Evolutionary conservation across 2,329 filamentous ascomycete genomes (phyloP).

Genomic region (Calonectria pauciramosa): DNA sequence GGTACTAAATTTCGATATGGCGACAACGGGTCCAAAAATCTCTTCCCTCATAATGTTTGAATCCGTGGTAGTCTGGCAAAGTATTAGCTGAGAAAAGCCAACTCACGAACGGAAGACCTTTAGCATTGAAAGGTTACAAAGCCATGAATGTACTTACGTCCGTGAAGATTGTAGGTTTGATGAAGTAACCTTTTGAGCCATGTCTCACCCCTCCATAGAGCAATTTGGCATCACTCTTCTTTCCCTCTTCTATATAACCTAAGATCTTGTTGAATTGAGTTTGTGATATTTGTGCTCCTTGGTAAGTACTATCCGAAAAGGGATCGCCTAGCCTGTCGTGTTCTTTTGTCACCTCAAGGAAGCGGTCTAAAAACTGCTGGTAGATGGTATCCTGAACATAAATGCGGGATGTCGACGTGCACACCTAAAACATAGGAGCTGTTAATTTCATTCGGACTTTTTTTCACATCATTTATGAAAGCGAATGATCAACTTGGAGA

Average conservation of each 20-base stretch:
- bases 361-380: constrained; percentile 71
- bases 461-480: too few species aligned
- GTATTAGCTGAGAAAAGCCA: not conserved
- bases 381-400: constrained; percentile 69
- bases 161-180: constrained; percentile 45
- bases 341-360: constrained; percentile 60
- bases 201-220: constrained; percentile 51
- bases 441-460: too few species aligned
- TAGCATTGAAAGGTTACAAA: too few species aligned
- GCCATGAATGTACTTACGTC: constrained; percentile 36
- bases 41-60: constrained; percentile 48
- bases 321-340: constrained; percentile 73
- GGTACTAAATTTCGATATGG: constrained; percentile 43
- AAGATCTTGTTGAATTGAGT: constrained; percentile 74
- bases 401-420: constrained; percentile 70
- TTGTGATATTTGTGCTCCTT: constrained; percentile 76
- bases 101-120: too few species aligned
- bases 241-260: constrained; percentile 74
- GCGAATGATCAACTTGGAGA: too few species aligned
- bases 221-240: constrained; percentile 72
- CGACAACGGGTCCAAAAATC: constrained; percentile 48
- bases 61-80: constrained; percentile 39
- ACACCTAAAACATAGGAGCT: constrained; percentile 58
- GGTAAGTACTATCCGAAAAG: constrained; percentile 72
- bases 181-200: constrained; percentile 44